Evolutionary conservation across 148 eudicot species (phyloP).

Genomic region (Persicaria tinctoria): DNA sequence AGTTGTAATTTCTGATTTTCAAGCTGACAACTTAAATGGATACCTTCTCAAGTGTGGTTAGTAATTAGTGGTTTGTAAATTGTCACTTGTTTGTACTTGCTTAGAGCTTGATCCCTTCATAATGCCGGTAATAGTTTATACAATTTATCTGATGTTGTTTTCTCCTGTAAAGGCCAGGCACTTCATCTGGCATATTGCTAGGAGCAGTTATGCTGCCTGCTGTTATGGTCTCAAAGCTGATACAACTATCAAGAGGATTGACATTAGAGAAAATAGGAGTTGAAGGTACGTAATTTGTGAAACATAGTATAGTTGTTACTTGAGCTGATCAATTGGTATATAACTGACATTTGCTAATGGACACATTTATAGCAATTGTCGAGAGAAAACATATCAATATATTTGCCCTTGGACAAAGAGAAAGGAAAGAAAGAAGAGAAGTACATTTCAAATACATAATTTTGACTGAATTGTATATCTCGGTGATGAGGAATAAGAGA

Average conservation of each 20-base stretch:
- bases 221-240: constrained; percentile 52
- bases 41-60: background rate
- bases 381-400: no score
- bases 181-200: constrained; percentile 73
- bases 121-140: background rate
- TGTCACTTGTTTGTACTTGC: no score
- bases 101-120: background rate
- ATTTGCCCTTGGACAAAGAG: background rate
- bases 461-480: background rate
- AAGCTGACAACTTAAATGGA: background rate
- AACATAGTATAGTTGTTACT: background rate
- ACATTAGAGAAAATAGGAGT: constrained; percentile 31
- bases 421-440: background rate
- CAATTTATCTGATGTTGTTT: constrained; percentile 3
- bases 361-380: background rate
- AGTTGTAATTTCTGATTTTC: background rate
- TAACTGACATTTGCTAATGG: background rate
- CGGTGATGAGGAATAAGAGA: background rate
- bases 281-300: constrained; percentile 37
- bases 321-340: background rate
- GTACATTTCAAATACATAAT: background rate
- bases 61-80: background rate
- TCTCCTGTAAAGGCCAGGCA: constrained; percentile 51
- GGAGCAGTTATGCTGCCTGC: constrained; percentile 69
- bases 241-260: constrained; percentile 50